These are phyloP conservation scores for Hibiscus trionum DNA, from an alignment of 345 rosid genomes.

Conservation along the genomic window DNA sequence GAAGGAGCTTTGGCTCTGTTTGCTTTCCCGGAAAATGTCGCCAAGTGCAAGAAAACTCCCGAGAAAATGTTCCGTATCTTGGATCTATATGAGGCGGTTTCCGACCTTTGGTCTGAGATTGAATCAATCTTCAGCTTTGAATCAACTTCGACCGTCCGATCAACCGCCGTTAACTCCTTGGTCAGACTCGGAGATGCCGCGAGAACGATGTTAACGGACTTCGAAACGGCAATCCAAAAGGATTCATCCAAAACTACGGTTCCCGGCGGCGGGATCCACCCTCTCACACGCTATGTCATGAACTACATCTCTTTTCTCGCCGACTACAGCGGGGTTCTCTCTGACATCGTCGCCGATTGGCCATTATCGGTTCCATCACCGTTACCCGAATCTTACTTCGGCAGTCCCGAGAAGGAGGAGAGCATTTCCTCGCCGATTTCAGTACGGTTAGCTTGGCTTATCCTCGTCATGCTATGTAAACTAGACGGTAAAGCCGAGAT, in stretches of 20 bases:
- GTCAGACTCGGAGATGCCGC: slow-evolving; percentile 46
- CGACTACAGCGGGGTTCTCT: slow-evolving; percentile 53
- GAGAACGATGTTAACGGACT: slow-evolving; percentile 46
- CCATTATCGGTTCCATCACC: slow-evolving; percentile 27
- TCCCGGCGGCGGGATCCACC: slow-evolving; percentile 81
- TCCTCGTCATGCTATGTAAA: slow-evolving; percentile 69
- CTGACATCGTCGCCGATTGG: slow-evolving; percentile 50
- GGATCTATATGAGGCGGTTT: slow-evolving; percentile 64
- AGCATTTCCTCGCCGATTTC: slow-evolving; percentile 32
- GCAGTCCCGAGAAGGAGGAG: slow-evolving; percentile 19
- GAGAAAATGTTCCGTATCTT: slow-evolving; percentile 77
- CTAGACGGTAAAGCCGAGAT: slow-evolving; percentile 63
- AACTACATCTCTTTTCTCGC: slow-evolving; percentile 66
- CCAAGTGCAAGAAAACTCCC: slow-evolving; percentile 51
- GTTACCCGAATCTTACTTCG: slow-evolving; percentile 44
- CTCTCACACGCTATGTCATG: slow-evolving; percentile 81
- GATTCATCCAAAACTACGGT: slow-evolving; percentile 44
- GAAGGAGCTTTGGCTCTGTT: slow-evolving; percentile 55
- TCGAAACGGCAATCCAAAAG: slow-evolving; percentile 61
- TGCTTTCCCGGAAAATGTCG: slow-evolving; percentile 50
- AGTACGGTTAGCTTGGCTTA: slow-evolving; percentile 53
- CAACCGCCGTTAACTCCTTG: slow-evolving; percentile 44
- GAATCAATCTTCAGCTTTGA: slow-evolving; percentile 55
- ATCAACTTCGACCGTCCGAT: slow-evolving; percentile 39
- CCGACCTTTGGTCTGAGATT: slow-evolving; percentile 53